Evolutionary conservation across 345 rosid genomes (phyloP).

Genomic region (Murraya koenigii): DNA sequence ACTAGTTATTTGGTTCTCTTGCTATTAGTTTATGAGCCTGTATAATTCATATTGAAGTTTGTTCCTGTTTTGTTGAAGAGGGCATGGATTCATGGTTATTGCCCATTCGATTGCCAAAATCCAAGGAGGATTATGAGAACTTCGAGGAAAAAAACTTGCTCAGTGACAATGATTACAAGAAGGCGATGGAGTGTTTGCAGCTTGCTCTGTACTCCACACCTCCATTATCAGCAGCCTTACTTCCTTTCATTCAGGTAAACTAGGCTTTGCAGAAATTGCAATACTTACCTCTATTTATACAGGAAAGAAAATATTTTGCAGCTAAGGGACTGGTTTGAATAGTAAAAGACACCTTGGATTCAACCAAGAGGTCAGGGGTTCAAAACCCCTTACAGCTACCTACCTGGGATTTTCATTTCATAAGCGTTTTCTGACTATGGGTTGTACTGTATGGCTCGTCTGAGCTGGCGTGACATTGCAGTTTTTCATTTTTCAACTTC

Average conservation of each 20-base stretch:
- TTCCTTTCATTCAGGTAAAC: slow-evolving; percentile 77
- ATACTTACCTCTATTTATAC: neutral
- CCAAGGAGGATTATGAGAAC: slow-evolving; percentile 34
- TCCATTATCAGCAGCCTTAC: slow-evolving; percentile 50
- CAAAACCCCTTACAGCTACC: neutral
- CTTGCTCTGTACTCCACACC: slow-evolving; percentile 42
- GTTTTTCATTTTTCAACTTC: neutral
- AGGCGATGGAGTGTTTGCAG: slow-evolving; percentile 60
- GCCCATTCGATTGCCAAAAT: slow-evolving; percentile 54
- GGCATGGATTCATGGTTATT: slow-evolving; percentile 71
- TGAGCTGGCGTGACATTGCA: neutral
- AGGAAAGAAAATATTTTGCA: neutral
- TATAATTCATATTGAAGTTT: slow-evolving; percentile 14
- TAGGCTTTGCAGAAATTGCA: neutral
- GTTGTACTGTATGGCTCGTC: neutral
- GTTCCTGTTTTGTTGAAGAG: slow-evolving; percentile 25
- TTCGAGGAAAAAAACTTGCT: slow-evolving; percentile 19
- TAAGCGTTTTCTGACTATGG: neutral
- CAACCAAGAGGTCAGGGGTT: too few relatives aligned
- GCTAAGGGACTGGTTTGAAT: neutral
- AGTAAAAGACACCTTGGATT: neutral
- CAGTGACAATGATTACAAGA: slow-evolving; percentile 40
- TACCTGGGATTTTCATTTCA: too few relatives aligned
- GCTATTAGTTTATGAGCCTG: slow-evolving; percentile 9
- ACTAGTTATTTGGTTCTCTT: slow-evolving; percentile 10